Percentiles rank a stretch among this genome's conserved stretches.
Conservation (phyloP, 176 grass and related monocot species). For the Eragrostis nindensis region DNA sequence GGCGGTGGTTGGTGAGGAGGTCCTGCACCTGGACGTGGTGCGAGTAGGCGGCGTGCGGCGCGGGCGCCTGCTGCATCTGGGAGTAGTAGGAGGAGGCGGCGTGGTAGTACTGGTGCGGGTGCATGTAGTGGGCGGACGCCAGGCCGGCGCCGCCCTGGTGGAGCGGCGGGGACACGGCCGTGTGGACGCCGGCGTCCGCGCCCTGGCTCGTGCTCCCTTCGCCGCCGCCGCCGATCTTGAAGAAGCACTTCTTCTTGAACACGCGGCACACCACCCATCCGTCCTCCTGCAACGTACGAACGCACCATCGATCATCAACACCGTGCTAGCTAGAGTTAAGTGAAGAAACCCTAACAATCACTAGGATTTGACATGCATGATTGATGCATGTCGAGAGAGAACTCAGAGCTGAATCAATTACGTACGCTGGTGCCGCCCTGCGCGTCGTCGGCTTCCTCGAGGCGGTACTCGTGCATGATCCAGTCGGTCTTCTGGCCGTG, state of each 20-base stretch:
- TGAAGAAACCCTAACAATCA: constrained; percentile 19
- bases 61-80: constrained; percentile 53
- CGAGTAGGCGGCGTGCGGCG: constrained; percentile 47
- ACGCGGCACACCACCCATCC: constrained; percentile 97
- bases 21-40: constrained; percentile 93
- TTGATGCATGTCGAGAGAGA: not conserved
- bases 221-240: constrained; percentile 62
- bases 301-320: not conserved
- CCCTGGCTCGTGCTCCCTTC: constrained; percentile 57
- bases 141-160: constrained; percentile 34
- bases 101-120: constrained; percentile 73
- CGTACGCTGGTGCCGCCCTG: constrained; percentile 52
- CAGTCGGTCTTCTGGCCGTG: constrained; percentile 96
- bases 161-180: constrained; percentile 39
- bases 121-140: constrained; percentile 60
- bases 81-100: constrained; percentile 65
- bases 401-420: too few relatives aligned
- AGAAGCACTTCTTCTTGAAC: constrained; percentile 99
- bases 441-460: constrained; percentile 76
- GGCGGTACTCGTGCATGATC: constrained; percentile 97
- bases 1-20: constrained; percentile 89
- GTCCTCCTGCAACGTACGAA: constrained; percentile 64
- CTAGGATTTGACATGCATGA: not conserved
- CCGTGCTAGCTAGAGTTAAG: too few relatives aligned
- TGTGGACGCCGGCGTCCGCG: constrained; percentile 38